A percentile compares a stretch with the other conserved stretches of the same genome.
Conservation (phyloP, 768 basidiomycete species). For the Mycena galopus region DNA sequence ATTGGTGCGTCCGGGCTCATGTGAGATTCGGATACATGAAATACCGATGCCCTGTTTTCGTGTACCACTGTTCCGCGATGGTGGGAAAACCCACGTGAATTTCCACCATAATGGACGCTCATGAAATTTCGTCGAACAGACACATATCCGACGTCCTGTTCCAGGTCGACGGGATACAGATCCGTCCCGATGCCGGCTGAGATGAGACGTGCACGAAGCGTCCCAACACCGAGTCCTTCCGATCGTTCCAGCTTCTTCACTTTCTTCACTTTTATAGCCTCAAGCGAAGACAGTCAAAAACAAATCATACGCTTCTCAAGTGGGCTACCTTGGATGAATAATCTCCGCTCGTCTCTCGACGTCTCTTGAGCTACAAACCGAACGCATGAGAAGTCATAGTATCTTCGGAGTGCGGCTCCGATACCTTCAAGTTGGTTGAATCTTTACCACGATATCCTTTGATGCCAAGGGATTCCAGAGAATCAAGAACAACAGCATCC, state of each 20-base stretch:
- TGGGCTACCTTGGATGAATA: background rate
- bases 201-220: conserved; percentile 14
- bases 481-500: background rate
- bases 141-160: conserved; percentile 1
- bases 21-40: conserved; percentile 28
- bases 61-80: conserved; percentile 4
- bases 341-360: background rate
- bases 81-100: background rate
- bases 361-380: background rate
- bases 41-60: conserved; percentile 16
- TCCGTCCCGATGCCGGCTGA: conserved; percentile 3
- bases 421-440: background rate
- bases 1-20: conserved; percentile 27
- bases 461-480: background rate
- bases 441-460: background rate
- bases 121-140: conserved; percentile 25
- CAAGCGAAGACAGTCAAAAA: background rate
- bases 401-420: too few relatives aligned
- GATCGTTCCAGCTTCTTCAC: conserved; percentile 21
- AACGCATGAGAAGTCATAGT: background rate
- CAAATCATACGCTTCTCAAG: background rate
- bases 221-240: conserved; percentile 8
- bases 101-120: conserved; percentile 16
- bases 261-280: conserved; percentile 10
- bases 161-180: background rate